Evolutionary conservation across 352 stramenopile species (phyloP), one percentile per base, ranked within the genome.

Genomic region (Phytophthora cajani): DNA sequence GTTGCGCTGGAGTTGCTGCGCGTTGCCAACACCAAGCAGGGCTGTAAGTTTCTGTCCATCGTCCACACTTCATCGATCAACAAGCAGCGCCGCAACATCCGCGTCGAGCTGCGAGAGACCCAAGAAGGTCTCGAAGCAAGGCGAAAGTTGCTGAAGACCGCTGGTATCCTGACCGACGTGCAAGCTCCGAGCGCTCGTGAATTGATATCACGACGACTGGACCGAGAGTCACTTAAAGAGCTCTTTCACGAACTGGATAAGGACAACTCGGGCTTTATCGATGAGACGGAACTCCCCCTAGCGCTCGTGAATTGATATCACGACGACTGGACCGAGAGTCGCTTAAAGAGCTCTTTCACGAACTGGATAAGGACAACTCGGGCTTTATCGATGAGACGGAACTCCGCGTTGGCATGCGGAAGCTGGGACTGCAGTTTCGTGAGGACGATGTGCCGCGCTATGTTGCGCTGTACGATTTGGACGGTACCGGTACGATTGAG

Each of bases 31-130:
- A 90, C 81, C 9, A 91, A 91, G 53, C 85, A 91, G 59, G 87
- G 87, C 46, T 94, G 87, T 71, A 94, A 94, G 59, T 94, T 94
- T 53, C 56, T 94, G 19, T 93, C 87, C 27, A 88, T 94, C 25
- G 51, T 80, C 0, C 87, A 94, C 63, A 77, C 77, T 0, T 77
- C 80, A 0, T 53, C 33, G 8, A 32, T 55, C 6, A 76, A 71
- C 19, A 92, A 91, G 64, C 62, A 75, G 56, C 79, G 76, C 25
- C 82, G 82, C 3, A 72, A 66, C 16, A 92, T 93, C 58, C 86
- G 84, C 12, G 73, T 92, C 14, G 87, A 94, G 33, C 59, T 92
- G 30, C 78, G 82, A 5, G 87, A 92, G 51, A 57, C 65, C 2
- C 63, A 74, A 19, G 79, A 81, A 16, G 74, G 74, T 9, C 46